Evolutionary conservation across 345 rosid species (phyloP).

Genomic region (Murraya koenigii): DNA sequence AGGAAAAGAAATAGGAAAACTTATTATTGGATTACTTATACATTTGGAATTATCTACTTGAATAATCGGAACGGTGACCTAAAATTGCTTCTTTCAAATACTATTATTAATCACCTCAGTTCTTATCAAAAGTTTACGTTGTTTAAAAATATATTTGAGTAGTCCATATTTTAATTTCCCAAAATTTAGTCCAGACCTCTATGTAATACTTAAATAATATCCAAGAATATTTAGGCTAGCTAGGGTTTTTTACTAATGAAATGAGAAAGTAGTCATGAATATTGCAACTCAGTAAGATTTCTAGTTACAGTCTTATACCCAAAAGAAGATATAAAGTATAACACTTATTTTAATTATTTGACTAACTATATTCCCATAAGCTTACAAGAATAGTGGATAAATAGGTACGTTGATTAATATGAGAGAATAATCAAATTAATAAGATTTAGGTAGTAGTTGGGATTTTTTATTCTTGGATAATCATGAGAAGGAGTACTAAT

Average conservation of each 20-base stretch:
- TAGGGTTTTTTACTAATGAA: too few species aligned
- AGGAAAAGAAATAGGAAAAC: neutral
- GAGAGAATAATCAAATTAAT: neutral
- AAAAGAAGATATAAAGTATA: neutral
- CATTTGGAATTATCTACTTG: constrained; percentile 5
- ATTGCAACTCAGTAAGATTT: constrained; percentile 17
- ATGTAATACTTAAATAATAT: constrained; percentile 9
- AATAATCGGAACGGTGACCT: neutral
- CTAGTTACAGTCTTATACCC: constrained; percentile 4
- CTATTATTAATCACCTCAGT: neutral
- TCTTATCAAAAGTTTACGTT: neutral
- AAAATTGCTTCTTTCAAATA: neutral
- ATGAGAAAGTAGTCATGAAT: neutral
- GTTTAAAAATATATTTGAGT: neutral
- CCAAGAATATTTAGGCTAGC: neutral
- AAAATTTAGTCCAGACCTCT: neutral
- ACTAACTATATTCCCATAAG: too few species aligned
- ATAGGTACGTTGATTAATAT: neutral
- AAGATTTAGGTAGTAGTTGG: constrained; percentile 21
- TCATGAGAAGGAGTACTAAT: neutral
- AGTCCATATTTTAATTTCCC: neutral
- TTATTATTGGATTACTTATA: neutral
- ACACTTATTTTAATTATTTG: too few species aligned
- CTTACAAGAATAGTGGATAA: constrained; percentile 14
- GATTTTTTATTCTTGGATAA: constrained; percentile 13